Percentiles rank a stretch among this genome's conserved stretches.
phyloP scores from a whole-genome alignment of 768 basidiomycete species.

The Exsudoporus frostii region DNA sequence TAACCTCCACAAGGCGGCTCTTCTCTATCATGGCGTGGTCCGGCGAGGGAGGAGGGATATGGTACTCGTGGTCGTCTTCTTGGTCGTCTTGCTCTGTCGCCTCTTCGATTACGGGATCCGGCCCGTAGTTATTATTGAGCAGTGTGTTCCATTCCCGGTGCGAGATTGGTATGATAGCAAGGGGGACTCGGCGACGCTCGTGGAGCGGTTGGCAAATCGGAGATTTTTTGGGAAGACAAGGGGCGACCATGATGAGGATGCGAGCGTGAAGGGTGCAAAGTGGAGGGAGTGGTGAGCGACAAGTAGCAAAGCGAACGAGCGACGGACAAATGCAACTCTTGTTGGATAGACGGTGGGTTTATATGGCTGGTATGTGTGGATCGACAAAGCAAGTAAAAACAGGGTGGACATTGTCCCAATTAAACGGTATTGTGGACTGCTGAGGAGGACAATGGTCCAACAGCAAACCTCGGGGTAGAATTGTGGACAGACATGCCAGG shows the following conservation, averaged over 20 bases:
- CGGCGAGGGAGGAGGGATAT: not conserved
- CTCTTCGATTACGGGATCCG: conserved; percentile 7
- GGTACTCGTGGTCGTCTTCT: not conserved
- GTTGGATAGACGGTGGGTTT: not conserved
- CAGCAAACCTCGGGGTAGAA: not conserved
- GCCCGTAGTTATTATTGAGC: not conserved
- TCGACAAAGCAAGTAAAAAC: not conserved
- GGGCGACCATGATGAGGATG: not conserved
- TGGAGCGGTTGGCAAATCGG: conserved; percentile 6
- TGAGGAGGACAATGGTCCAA: no score
- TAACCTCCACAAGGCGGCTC: conserved; percentile 11
- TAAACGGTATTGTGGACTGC: no score
- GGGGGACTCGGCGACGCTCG: conserved; percentile 5
- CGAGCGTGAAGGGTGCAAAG: not conserved
- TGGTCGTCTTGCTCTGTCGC: not conserved
- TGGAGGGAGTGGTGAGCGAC: not conserved
- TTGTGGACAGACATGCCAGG: not conserved
- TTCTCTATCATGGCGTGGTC: not conserved
- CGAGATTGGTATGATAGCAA: conserved; percentile 10
- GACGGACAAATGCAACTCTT: not conserved
- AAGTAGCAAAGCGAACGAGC: not conserved
- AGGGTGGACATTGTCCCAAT: no score
- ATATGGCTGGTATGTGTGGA: not conserved
- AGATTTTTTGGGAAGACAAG: not conserved
- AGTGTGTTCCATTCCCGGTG: not conserved